A percentile compares a stretch with the other conserved stretches of the same genome.
These are phyloP conservation scores for Phytophthora colocasiae DNA, from an alignment of 352 stramenopile genomes.

Conservation along the genomic window DNA sequence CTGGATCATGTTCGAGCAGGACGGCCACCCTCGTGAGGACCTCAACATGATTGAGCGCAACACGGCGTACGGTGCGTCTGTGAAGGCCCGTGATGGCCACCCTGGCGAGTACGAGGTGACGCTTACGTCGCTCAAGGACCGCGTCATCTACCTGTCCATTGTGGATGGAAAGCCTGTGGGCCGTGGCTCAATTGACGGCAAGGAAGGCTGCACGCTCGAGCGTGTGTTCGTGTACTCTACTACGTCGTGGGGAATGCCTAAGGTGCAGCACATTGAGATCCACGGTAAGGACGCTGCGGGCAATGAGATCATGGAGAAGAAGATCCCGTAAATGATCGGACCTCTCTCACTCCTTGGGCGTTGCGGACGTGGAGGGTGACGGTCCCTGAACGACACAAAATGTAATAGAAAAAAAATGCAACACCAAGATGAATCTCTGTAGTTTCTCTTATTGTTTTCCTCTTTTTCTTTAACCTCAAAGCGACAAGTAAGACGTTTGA, in stretches of 20 bases:
- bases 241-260: slow-evolving; percentile 87
- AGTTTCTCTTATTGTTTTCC: no score
- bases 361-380: neutral
- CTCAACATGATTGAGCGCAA: slow-evolving; percentile 91
- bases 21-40: slow-evolving; percentile 79
- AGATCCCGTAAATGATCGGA: slow-evolving; percentile 64
- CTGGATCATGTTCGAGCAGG: slow-evolving; percentile 92
- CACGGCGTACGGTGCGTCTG: slow-evolving; percentile 79
- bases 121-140: slow-evolving; percentile 88
- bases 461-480: no score
- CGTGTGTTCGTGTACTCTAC: slow-evolving; percentile 88
- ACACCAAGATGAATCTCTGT: slow-evolving; percentile 2
- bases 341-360: neutral
- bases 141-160: slow-evolving; percentile 74
- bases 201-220: slow-evolving; percentile 74
- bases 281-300: slow-evolving; percentile 73
- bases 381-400: slow-evolving; percentile 21
- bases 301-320: slow-evolving; percentile 86
- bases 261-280: slow-evolving; percentile 92
- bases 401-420: slow-evolving; percentile 44
- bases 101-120: slow-evolving; percentile 78
- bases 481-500: no score
- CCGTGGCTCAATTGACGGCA: slow-evolving; percentile 75
- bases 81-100: slow-evolving; percentile 74
- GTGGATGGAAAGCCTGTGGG: slow-evolving; percentile 81